Base-by-base conservation (phyloP, 768 basidiomycete species). In the Hemileccinum rubropunctum region DNA sequence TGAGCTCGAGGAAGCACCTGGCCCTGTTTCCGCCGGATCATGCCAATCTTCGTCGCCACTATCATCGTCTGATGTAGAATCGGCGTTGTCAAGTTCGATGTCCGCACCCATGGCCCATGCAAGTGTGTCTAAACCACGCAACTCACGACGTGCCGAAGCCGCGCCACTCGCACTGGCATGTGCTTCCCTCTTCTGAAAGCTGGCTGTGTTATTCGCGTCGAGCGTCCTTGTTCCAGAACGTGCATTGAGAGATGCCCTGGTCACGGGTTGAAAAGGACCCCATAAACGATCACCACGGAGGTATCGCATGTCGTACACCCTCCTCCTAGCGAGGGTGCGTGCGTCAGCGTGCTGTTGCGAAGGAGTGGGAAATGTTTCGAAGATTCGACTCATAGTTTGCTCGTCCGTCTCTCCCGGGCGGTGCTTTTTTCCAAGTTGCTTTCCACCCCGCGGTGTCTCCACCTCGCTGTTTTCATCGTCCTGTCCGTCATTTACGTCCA, bases 231-330 rank as follows among this genome's bases (percentile, higher is more conserved):
- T 6, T 12, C 13, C 21, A 21, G 41, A 35, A 27, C 8, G 39
- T 17, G 20, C 1, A 14, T 15, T 36, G 21, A 50, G 49, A 28
- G 47, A n/a, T 5, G 44, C 42, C 41, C 33, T 48, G 8, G 42
- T 57, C 6, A 69, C 65, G 4, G 23, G 12, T 1, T 59, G 59
- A 32, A 45, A 69, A 9, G 65, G 65, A 10, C 65, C 65, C 65
- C 65, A 69, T 12, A 65, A 15, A 20, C 65, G 60, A 30, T 68
- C 54, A 8, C 49, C 59, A 5, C 59, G 53, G 18, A 69, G 53
- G 37, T 66, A 66, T 27, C 56, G 60, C 67, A 66, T 66, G 17
- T 66, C 65, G 40, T 66, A 66, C 11, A 65, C 67, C 37, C 65
- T 53, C 36, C 67, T 58, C 23, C 60, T 52, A 1, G 65, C 65